Evolutionary conservation across 495 filamentous ascomycete species (phyloP).

Genomic region (Penicillium simplicissimum): DNA sequence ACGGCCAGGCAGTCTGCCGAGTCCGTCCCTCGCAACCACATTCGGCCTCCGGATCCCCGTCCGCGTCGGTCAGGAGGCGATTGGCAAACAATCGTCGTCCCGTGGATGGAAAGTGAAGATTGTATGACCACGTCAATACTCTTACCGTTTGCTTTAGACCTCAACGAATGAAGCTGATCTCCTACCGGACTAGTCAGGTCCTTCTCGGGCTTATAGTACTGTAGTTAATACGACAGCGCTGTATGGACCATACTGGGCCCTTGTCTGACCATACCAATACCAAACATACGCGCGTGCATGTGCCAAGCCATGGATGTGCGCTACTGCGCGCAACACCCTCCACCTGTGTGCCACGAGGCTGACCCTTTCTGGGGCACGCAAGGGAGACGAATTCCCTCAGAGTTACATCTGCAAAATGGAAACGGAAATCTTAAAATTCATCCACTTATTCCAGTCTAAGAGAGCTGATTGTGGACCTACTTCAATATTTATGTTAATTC

Average conservation of each 20-base stretch:
- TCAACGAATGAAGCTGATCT: too few relatives aligned
- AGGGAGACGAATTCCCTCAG: slow-evolving; percentile 8
- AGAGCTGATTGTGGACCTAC: neutral
- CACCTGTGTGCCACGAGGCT: slow-evolving; percentile 27
- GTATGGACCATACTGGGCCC: neutral
- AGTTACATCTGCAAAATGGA: slow-evolving; percentile 11
- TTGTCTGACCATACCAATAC: neutral
- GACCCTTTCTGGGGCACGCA: slow-evolving; percentile 17
- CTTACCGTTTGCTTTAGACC: too few relatives aligned
- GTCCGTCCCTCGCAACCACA: neutral
- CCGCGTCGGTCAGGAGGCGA: neutral
- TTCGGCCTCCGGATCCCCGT: neutral
- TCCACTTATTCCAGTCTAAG: neutral
- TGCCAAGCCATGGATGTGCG: slow-evolving; percentile 18
- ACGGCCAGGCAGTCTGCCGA: neutral
- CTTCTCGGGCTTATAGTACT: neutral
- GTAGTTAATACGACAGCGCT: neutral
- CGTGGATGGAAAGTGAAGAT: too few relatives aligned
- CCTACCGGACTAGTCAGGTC: too few relatives aligned
- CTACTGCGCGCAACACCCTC: slow-evolving; percentile 15
- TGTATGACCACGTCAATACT: too few relatives aligned
- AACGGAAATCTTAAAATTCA: neutral
- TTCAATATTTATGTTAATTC: neutral
- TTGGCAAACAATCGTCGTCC: neutral
- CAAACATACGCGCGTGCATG: slow-evolving; percentile 3